These are phyloP conservation scores for Allium cepa DNA, from an alignment of 106 monocot species.

Conservation along the genomic window DNA sequence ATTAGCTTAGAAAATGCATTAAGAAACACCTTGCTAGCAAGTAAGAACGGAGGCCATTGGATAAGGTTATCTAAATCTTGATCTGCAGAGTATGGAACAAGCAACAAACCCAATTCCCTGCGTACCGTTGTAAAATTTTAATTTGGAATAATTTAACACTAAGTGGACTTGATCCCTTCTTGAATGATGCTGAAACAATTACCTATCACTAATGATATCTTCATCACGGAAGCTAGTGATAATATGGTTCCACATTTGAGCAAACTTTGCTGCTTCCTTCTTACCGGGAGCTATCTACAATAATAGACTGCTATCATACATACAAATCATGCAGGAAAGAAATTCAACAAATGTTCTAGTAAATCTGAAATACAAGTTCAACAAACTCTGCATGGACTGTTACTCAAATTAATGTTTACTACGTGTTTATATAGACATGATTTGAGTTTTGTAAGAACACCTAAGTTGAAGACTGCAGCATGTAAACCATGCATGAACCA, in stretches of 20 bases:
- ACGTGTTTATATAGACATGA: too few species aligned
- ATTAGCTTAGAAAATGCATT: not conserved
- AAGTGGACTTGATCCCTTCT: not conserved
- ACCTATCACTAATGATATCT: conserved; percentile 66
- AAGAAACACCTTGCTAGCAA: conserved; percentile 73
- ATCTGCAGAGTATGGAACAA: conserved; percentile 68
- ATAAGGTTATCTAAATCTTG: conserved; percentile 30
- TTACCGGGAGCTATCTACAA: conserved; percentile 32
- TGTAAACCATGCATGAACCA: too few species aligned
- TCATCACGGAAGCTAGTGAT: conserved; percentile 67
- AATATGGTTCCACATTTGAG: conserved; percentile 81
- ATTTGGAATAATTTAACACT: conserved; percentile 3
- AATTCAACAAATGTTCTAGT: not conserved
- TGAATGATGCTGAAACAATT: conserved; percentile 1
- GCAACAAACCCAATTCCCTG: conserved; percentile 70
- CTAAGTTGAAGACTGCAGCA: too few species aligned
- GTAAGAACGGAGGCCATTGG: conserved; percentile 83
- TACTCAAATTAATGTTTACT: too few species aligned
- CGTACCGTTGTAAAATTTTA: not conserved
- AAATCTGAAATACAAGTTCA: not conserved
- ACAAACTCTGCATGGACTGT: too few species aligned
- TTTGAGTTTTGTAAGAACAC: too few species aligned
- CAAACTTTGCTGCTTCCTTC: conserved; percentile 62
- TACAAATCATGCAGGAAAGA: too few species aligned
- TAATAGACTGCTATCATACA: not conserved